These are phyloP conservation scores for Leucocoprinus sp. DNA, from an alignment of 768 basidiomycete species.

Conservation along the genomic window DNA sequence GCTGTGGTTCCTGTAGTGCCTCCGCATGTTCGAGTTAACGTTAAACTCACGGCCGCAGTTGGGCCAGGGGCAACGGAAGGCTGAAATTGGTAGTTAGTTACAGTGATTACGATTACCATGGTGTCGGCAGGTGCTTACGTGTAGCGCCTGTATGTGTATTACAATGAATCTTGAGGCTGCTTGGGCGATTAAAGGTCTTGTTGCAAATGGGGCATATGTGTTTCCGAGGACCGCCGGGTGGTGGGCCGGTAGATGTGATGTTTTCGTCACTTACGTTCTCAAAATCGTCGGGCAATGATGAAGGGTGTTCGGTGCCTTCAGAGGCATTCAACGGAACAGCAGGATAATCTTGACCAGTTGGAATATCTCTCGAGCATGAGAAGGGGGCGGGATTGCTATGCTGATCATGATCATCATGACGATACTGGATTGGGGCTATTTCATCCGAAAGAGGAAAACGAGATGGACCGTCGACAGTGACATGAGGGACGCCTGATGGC, in stretches of 20 bases:
- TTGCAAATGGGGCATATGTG: conserved; percentile 46
- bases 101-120: not conserved
- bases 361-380: not conserved
- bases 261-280: conserved; percentile 14
- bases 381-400: not conserved
- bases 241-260: not conserved
- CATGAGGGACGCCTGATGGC: not conserved
- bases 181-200: conserved; percentile 64
- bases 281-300: conserved; percentile 9
- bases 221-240: conserved; percentile 26
- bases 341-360: conserved; percentile 6
- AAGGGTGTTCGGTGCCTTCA: conserved; percentile 9
- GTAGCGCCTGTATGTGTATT: conserved; percentile 65
- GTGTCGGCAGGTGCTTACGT: conserved; percentile 36
- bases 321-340: conserved; percentile 15
- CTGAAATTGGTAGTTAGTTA: conserved; percentile 25
- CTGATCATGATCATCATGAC: conserved; percentile 4
- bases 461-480: not conserved
- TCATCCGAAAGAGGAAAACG: not conserved
- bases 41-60: conserved; percentile 74
- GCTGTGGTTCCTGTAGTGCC: conserved; percentile 66
- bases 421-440: not conserved
- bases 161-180: conserved; percentile 56
- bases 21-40: conserved; percentile 79
- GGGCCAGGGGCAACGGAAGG: conserved; percentile 68